Percentiles rank a stretch among this genome's conserved stretches.
phyloP scores from a whole-genome alignment of 805 yeast species.

The Myxozyma kluyveri region DNA sequence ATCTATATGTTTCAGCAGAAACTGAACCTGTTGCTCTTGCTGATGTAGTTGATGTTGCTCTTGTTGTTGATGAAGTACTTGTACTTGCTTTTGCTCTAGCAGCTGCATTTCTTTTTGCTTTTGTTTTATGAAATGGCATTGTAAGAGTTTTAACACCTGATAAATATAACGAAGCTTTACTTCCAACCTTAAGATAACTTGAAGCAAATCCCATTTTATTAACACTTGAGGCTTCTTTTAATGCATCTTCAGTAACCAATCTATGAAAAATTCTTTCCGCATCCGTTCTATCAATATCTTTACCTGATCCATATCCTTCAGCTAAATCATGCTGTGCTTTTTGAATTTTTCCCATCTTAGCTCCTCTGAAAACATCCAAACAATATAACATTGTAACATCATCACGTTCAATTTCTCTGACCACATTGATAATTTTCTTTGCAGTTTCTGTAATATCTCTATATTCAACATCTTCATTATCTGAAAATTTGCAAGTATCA shows the following conservation, averaged over 20 bases:
- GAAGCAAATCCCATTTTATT: conserved; percentile 77
- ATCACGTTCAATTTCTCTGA: conserved; percentile 49
- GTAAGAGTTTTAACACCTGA: conserved; percentile 14
- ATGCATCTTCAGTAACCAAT: conserved; percentile 59
- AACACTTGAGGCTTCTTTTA: conserved; percentile 70
- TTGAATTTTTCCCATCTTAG: conserved; percentile 58
- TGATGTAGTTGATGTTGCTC: neutral
- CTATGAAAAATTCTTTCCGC: conserved; percentile 81
- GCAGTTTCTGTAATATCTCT: conserved; percentile 71
- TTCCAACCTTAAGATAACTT: conserved; percentile 66
- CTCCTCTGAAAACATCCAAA: conserved; percentile 79
- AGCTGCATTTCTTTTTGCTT: conserved; percentile 1
- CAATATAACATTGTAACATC: conserved; percentile 75
- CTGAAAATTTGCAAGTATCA: conserved; percentile 71
- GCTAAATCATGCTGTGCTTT: conserved; percentile 59
- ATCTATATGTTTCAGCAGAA: neutral
- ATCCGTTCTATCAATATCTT: conserved; percentile 58
- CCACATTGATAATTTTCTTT: conserved; percentile 55
- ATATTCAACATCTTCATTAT: conserved; percentile 43
- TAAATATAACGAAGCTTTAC: conserved; percentile 10
- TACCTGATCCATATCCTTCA: conserved; percentile 71
- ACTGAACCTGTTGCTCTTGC: neutral
- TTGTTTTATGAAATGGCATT: conserved; percentile 19
- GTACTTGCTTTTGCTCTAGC: neutral
- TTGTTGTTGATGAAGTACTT: neutral